These are phyloP conservation scores for Aspergillus melleus DNA, from an alignment of 2,329 filamentous ascomycete species.

Conservation along the genomic window DNA sequence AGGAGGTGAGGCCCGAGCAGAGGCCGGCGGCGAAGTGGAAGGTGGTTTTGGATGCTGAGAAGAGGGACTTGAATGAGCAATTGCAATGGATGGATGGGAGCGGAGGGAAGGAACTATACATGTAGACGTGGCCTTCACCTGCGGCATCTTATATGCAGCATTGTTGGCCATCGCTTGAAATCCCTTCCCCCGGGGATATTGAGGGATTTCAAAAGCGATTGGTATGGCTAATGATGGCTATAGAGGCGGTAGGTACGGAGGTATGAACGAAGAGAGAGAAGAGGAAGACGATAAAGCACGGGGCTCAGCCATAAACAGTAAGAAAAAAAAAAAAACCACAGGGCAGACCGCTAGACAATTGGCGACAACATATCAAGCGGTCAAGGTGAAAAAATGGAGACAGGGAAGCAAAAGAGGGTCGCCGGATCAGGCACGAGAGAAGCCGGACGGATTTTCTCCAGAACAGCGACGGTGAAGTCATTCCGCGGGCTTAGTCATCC, in stretches of 20 bases:
- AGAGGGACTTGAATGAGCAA: neutral
- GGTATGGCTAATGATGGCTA: neutral
- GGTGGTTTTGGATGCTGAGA: slow-evolving; percentile 45
- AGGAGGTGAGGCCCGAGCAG: slow-evolving; percentile 81
- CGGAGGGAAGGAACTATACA: slow-evolving; percentile 21
- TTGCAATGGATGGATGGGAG: neutral
- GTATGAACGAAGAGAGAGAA: neutral
- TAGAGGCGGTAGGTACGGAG: too few relatives aligned
- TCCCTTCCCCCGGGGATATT: slow-evolving; percentile 2
- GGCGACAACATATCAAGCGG: slow-evolving; percentile 9
- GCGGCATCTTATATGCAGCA: slow-evolving; percentile 28
- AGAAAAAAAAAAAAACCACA: neutral
- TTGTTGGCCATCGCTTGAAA: slow-evolving; percentile 32
- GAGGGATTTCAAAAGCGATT: neutral
- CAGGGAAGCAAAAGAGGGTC: too few relatives aligned
- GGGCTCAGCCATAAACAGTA: neutral
- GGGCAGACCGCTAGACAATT: slow-evolving; percentile 8
- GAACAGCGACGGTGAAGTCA: slow-evolving; percentile 21
- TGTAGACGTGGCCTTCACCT: slow-evolving; percentile 31
- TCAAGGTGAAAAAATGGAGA: neutral
- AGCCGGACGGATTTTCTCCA: neutral
- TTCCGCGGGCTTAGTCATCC: slow-evolving; percentile 16
- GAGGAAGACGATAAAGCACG: neutral
- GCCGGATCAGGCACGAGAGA: neutral
- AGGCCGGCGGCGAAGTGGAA: slow-evolving; percentile 90